These are phyloP conservation scores for Rhodotorula kratochvilovae DNA, from an alignment of 768 basidiomycete genomes.

Conservation along the genomic window DNA sequence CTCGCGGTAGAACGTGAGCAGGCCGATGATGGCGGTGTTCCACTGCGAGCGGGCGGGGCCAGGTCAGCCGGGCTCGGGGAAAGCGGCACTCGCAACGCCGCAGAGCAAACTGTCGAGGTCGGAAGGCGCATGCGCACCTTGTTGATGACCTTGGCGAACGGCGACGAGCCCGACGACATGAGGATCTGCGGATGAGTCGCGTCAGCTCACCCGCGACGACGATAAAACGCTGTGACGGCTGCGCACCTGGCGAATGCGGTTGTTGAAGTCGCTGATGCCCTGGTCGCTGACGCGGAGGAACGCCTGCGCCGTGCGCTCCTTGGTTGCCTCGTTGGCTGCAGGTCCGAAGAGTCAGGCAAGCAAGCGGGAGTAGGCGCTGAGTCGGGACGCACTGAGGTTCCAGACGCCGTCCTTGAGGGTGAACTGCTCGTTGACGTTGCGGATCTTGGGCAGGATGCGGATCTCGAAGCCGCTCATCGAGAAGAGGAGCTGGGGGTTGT, in stretches of 20 bases:
- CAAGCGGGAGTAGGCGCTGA: background rate
- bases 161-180: slow-evolving; percentile 98
- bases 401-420: slow-evolving; percentile 50
- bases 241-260: slow-evolving; percentile 61
- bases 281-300: slow-evolving; percentile 91
- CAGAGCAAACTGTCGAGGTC: background rate
- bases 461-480: slow-evolving; percentile 99
- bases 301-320: slow-evolving; percentile 95
- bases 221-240: background rate
- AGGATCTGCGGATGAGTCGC: slow-evolving; percentile 55
- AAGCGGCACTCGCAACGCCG: background rate
- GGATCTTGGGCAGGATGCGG: slow-evolving; percentile 91
- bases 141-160: slow-evolving; percentile 94
- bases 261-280: slow-evolving; percentile 64
- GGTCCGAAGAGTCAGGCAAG: slow-evolving; percentile 26
- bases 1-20: slow-evolving; percentile 61
- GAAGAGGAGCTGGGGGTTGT: slow-evolving; percentile 95
- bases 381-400: background rate
- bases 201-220: no score
- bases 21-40: slow-evolving; percentile 4
- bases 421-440: slow-evolving; percentile 93
- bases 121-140: slow-evolving; percentile 84
- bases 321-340: slow-evolving; percentile 83
- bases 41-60: background rate
- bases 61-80: background rate